phyloP scores from a whole-genome alignment of 345 rosid species.

The Lepidium africanum region DNA sequence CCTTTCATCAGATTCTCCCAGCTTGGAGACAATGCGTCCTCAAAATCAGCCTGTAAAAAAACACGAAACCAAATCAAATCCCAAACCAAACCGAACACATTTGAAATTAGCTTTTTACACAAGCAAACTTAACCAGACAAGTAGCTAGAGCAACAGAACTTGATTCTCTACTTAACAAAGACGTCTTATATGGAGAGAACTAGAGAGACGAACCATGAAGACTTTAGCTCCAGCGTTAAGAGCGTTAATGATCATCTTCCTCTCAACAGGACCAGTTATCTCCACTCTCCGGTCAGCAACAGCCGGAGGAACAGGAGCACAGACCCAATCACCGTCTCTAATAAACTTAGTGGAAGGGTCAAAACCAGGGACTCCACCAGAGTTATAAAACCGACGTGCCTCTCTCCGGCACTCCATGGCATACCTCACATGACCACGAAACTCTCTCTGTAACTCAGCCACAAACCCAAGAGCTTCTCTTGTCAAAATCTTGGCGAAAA shows the following conservation, averaged over 20 bases:
- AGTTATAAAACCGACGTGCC: constrained; percentile 47
- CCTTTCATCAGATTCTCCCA: constrained; percentile 96
- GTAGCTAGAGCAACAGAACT: neutral
- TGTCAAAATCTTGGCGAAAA: constrained; percentile 57
- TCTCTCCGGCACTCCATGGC: constrained; percentile 78
- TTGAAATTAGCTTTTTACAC: neutral
- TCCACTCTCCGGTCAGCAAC: constrained; percentile 77
- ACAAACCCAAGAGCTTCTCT: constrained; percentile 74
- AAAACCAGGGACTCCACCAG: constrained; percentile 59
- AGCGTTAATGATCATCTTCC: constrained; percentile 97
- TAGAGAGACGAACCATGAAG: constrained; percentile 51
- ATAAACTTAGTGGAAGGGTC: constrained; percentile 71
- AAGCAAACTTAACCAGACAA: neutral
- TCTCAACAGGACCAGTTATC: constrained; percentile 85
- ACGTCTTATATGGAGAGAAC: neutral
- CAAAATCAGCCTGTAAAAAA: constrained; percentile 69
- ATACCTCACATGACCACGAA: constrained; percentile 50
- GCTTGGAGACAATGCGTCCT: constrained; percentile 85
- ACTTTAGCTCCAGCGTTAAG: constrained; percentile 95
- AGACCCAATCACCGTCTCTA: constrained; percentile 67
- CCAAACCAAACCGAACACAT: neutral
- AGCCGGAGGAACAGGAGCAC: constrained; percentile 61
- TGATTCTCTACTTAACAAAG: neutral
- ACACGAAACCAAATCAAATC: neutral
- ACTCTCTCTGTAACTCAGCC: constrained; percentile 72